Evolutionary conservation across 2,329 filamentous ascomycete genomes (phyloP).

Genomic region (Metarhizium anisopliae): DNA sequence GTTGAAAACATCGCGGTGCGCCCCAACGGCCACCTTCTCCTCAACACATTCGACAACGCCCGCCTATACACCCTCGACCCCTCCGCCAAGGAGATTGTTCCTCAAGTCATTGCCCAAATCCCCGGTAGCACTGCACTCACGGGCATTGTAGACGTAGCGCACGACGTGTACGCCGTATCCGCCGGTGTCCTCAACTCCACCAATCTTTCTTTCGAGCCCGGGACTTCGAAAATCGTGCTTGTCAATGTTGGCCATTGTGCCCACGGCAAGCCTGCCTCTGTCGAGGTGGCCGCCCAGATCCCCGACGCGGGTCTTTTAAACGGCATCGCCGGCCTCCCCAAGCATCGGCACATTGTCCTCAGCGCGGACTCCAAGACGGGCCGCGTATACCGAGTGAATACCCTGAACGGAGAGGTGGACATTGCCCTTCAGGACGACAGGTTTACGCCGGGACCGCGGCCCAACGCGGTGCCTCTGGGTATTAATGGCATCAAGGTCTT

Average conservation of each 20-base stretch:
- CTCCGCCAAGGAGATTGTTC: background rate
- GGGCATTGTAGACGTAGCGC: conserved; percentile 7
- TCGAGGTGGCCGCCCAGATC: conserved; percentile 5
- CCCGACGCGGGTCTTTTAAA: conserved; percentile 11
- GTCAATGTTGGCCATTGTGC: conserved; percentile 1
- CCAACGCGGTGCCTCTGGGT: conserved; percentile 8
- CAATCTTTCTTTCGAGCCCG: conserved; percentile 1
- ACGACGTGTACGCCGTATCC: no score
- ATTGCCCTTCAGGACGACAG: conserved; percentile 6
- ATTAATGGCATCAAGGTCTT: conserved; percentile 12
- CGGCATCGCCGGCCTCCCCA: conserved; percentile 12
- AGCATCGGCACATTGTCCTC: conserved; percentile 10
- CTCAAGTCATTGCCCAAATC: conserved; percentile 8
- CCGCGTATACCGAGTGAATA: conserved; percentile 9
- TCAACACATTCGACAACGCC: conserved; percentile 11
- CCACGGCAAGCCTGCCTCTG: background rate
- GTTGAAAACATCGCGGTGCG: conserved; percentile 14
- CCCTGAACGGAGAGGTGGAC: conserved; percentile 8
- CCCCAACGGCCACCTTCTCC: conserved; percentile 8
- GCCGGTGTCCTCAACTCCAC: no score
- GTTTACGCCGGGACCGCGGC: background rate
- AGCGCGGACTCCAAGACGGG: conserved; percentile 11
- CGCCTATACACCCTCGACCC: conserved; percentile 9
- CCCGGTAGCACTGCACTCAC: conserved; percentile 6
- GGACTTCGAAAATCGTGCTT: conserved; percentile 8